Evolutionary conservation across 257 asterid genomes (phyloP), one percentile per base, ranked within the genome.

Genomic region (Eustoma russellianum): DNA sequence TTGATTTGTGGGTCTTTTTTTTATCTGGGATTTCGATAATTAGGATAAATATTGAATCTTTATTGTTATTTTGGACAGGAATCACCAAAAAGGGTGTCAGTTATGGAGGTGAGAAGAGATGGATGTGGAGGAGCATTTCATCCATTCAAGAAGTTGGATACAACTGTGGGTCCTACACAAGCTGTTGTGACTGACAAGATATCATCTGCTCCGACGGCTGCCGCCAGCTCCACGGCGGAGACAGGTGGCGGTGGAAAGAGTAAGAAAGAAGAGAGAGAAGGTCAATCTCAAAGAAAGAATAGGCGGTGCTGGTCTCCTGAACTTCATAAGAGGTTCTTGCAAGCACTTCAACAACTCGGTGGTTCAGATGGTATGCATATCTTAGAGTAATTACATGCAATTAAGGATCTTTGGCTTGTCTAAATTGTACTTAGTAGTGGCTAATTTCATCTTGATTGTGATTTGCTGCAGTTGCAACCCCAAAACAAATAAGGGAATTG

Each of bases 231-330:
- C 33, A 74, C 81, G 71, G 86, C 70, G 64, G 83, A 56, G n/a
- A 73, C 78, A 3, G 82, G 77, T 55, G 70, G 75, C 48, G 53
- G 46, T 7, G 47, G 64, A 13, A 75, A 68, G 35, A 74, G 50
- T 17, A 76, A 75, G 69, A 72, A 75, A 53, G 81, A 70, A 52
- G 74, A 59, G 0, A 59, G 0, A 15, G 90, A 75, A 48, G 70
- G 73, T 33, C 77, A 71, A 44, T 67, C 82, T 30, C 67, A 65
- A 1, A 74, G 93, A 45, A 87, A 87, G 69, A 46, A 78, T 3
- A 79, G 96, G 68, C 73, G 96, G 68, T 71, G 89, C 59, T 87
- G 96, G 96, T 81, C 94, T 7, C 71, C 80, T 41, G 94, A 83
- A 56, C 50, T 87, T 53, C 96, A 87, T 44, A 72, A 67, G 41